Evolutionary conservation across 805 yeast species (phyloP), one percentile per base, ranked within the genome.

Genomic region (Tetrapisispora iriomotensis): DNA sequence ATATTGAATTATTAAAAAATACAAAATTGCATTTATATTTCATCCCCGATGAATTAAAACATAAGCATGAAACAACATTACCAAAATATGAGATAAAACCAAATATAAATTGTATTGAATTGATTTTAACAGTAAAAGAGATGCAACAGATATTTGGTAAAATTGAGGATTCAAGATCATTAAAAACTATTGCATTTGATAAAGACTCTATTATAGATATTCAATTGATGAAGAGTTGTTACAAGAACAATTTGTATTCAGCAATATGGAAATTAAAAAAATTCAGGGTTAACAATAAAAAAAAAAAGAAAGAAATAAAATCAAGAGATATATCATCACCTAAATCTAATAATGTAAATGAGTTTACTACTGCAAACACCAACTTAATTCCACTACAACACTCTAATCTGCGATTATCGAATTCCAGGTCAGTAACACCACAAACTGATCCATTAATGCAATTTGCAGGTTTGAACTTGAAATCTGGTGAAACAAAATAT

Each of bases 401-500:
- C n/a, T n/a, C n/a, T n/a, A n/a, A n/a, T n/a, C n/a, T n/a, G n/a
- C n/a, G n/a, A n/a, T n/a, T n/a, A n/a, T n/a, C n/a, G n/a, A n/a
- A n/a, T n/a, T n/a, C n/a, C n/a, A n/a, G n/a, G n/a, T n/a, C n/a
- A n/a, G 15, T 27, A 18, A 18, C 6, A 27, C n/a, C 15, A 27
- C n/a, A 12, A 26, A 13, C 22, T 3, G 52, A 50, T 39, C 46
- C 46, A 3, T 24, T 41, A 2, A 28, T 46, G 8, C 24, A 33
- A 14, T 51, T 51, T 28, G 33, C 35, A 28, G 48, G 50, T 18
- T 29, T 53, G 6, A 35, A 22, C 14, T 6, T 49, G 6, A 36
- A 23, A 13, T 17, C 38, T 8, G 18, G 29, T 18, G 46, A 44
- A 3, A 38, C 42, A 2, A 41, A 41, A 33, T 51, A 37, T 37